A percentile compares a stretch with the other conserved stretches of the same genome.
phyloP scores from a whole-genome alignment of 2,329 filamentous ascomycete genomes.

The Cephalotrichum gorgonifer region DNA sequence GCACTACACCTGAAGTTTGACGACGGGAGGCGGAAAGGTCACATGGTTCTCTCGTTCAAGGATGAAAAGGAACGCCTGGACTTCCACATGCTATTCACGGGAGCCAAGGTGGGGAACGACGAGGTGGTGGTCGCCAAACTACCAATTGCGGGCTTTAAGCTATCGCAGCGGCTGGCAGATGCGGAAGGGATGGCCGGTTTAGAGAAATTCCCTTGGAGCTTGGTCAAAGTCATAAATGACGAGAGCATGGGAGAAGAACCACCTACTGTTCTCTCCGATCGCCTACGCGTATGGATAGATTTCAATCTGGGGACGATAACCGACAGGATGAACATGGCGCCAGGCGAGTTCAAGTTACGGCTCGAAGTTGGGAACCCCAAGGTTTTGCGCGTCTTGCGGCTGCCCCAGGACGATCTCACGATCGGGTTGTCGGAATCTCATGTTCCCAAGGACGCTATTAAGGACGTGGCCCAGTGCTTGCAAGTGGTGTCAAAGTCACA shows the following conservation, averaged over 20 bases:
- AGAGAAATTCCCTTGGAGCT: conserved; percentile 51
- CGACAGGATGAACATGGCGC: conserved; percentile 72
- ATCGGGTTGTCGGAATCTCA: conserved; percentile 63
- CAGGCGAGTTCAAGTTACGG: conserved; percentile 60
- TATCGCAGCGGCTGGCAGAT: conserved; percentile 43
- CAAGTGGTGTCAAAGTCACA: conserved; percentile 44
- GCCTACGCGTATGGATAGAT: conserved; percentile 63
- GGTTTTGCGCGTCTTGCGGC: conserved; percentile 56
- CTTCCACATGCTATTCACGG: conserved; percentile 64
- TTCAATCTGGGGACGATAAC: conserved; percentile 69
- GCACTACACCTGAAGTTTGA: conserved; percentile 62
- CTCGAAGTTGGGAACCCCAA: conserved; percentile 53
- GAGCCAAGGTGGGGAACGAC: conserved; percentile 54
- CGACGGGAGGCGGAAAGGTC: conserved; percentile 54
- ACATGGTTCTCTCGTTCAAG: conserved; percentile 68
- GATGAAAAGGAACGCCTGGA: conserved; percentile 60
- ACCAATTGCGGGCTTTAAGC: conserved; percentile 52
- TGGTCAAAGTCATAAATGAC: conserved; percentile 61
- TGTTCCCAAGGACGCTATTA: conserved; percentile 48
- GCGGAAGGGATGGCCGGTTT: conserved; percentile 38
- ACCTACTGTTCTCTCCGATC: conserved; percentile 65
- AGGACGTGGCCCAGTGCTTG: conserved; percentile 54
- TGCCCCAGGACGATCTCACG: conserved; percentile 67
- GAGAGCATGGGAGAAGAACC: conserved; percentile 51
- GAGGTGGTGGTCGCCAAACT: conserved; percentile 66